Percentiles rank a stretch among this genome's conserved stretches.
These are phyloP conservation scores for Emmonsiellopsis sp. DNA, from an alignment of 2,329 filamentous ascomycete species.

Conservation along the genomic window DNA sequence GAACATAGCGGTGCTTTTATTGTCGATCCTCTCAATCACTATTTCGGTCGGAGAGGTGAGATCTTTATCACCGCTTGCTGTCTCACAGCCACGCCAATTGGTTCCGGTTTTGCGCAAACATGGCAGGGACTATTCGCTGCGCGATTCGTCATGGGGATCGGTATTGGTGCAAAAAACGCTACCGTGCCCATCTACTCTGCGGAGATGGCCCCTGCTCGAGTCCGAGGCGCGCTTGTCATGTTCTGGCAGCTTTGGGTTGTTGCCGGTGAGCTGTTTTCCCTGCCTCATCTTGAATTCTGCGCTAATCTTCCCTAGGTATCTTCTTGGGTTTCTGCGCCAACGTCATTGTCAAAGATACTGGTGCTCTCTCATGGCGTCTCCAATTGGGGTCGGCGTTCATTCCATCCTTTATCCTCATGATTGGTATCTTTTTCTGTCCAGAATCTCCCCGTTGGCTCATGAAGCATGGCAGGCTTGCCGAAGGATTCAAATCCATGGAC, in stretches of 20 bases:
- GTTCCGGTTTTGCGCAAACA: constrained; percentile 26
- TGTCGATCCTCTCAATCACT: constrained; percentile 30
- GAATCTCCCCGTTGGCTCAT: constrained; percentile 25
- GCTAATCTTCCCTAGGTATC: constrained; percentile 36
- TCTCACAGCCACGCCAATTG: constrained; percentile 29
- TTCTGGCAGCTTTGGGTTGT: constrained; percentile 28
- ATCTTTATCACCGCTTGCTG: constrained; percentile 29
- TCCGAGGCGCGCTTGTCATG: constrained; percentile 33
- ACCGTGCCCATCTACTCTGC: constrained; percentile 30
- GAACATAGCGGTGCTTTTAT: constrained; percentile 20
- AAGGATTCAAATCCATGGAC: constrained; percentile 21
- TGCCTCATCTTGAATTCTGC: background rate
- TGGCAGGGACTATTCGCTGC: constrained; percentile 27
- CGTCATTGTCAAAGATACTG: constrained; percentile 51
- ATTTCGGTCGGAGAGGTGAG: constrained; percentile 17
- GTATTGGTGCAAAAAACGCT: constrained; percentile 30
- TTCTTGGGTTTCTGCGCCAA: constrained; percentile 60
- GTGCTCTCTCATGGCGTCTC: constrained; percentile 53
- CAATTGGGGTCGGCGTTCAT: constrained; percentile 56
- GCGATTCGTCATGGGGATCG: constrained; percentile 30
- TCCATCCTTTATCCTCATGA: constrained; percentile 51
- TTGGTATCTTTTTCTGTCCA: constrained; percentile 48
- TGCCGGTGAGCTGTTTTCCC: constrained; percentile 7
- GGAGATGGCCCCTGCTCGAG: constrained; percentile 31
- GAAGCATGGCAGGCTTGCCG: constrained; percentile 18